These are phyloP conservation scores for Phytophthora ohioensis DNA, from an alignment of 352 stramenopile species.

Conservation along the genomic window DNA sequence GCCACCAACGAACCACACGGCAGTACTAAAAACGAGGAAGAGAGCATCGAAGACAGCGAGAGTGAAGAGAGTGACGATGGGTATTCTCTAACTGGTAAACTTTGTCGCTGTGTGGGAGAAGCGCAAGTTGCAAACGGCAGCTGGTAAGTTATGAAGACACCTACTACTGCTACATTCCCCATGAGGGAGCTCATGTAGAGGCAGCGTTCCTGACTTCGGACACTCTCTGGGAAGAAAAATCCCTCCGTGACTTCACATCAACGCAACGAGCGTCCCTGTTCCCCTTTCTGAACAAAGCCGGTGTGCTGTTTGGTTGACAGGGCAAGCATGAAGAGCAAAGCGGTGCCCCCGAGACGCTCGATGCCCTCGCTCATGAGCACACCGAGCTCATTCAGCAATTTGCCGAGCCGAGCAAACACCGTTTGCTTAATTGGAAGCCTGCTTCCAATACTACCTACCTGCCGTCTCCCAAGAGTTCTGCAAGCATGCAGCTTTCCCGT, in stretches of 20 bases:
- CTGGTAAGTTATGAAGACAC: conserved; percentile 1
- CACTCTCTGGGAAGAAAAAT: conserved; percentile 18
- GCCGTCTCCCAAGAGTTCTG: neutral
- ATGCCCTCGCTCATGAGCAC: neutral
- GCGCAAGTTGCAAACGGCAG: conserved; percentile 8
- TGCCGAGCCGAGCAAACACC: conserved; percentile 28
- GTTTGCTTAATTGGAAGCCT: conserved; percentile 33
- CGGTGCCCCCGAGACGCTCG: neutral
- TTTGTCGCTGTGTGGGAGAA: neutral
- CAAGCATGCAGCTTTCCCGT: conserved; percentile 42
- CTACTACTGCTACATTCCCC: neutral
- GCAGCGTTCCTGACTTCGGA: conserved; percentile 8
- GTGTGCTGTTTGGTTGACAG: conserved; percentile 24
- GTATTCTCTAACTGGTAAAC: too few species aligned
- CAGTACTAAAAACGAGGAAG: too few species aligned
- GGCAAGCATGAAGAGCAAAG: neutral
- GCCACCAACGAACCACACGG: too few species aligned
- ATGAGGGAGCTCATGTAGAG: conserved; percentile 21
- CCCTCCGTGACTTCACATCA: conserved; percentile 16
- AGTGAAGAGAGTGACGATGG: too few species aligned
- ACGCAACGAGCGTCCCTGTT: conserved; percentile 15
- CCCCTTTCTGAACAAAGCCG: conserved; percentile 32
- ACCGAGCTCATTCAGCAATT: conserved; percentile 47
- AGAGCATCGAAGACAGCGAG: too few species aligned
- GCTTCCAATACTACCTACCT: conserved; percentile 33